Percentiles rank a stretch among this genome's conserved stretches.
Evolutionary conservation across 2,329 filamentous ascomycete species (phyloP).

Genomic region (Aureobasidium sp.): DNA sequence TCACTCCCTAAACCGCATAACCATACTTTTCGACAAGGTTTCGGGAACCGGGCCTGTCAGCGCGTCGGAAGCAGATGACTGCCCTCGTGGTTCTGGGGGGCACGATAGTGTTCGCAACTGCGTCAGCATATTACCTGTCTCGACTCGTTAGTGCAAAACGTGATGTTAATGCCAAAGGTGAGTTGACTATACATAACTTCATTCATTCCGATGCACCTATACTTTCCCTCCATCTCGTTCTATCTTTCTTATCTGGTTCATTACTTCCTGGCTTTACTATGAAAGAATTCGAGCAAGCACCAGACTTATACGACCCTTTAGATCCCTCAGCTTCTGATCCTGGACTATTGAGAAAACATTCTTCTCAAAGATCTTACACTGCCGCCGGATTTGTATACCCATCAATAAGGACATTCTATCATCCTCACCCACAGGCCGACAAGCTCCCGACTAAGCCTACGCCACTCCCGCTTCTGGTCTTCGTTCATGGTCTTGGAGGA

Average conservation of each 20-base stretch:
- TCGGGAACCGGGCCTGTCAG: neutral
- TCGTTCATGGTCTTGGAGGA: slow-evolving; percentile 88
- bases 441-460: slow-evolving; percentile 66
- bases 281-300: neutral
- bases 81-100: slow-evolving; percentile 3
- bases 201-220: neutral
- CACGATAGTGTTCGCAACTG: neutral
- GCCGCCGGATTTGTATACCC: slow-evolving; percentile 59
- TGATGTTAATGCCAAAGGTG: slow-evolving; percentile 1
- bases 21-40: slow-evolving; percentile 5
- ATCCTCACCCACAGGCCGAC: slow-evolving; percentile 70
- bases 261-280: neutral
- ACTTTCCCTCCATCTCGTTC: neutral
- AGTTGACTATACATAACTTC: neutral
- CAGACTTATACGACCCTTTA: slow-evolving; percentile 13
- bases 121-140: slow-evolving; percentile 1
- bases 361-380: slow-evolving; percentile 59
- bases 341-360: slow-evolving; percentile 69
- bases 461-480: slow-evolving; percentile 76
- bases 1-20: neutral
- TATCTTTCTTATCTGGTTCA: neutral
- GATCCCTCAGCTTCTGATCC: slow-evolving; percentile 58
- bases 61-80: slow-evolving; percentile 4
- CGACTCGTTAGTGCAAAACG: slow-evolving; percentile 7
- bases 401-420: slow-evolving; percentile 72